A percentile compares a stretch with the other conserved stretches of the same genome.
phyloP scores from a whole-genome alignment of 2,329 filamentous ascomycete species.

The Calycina herbarum region DNA sequence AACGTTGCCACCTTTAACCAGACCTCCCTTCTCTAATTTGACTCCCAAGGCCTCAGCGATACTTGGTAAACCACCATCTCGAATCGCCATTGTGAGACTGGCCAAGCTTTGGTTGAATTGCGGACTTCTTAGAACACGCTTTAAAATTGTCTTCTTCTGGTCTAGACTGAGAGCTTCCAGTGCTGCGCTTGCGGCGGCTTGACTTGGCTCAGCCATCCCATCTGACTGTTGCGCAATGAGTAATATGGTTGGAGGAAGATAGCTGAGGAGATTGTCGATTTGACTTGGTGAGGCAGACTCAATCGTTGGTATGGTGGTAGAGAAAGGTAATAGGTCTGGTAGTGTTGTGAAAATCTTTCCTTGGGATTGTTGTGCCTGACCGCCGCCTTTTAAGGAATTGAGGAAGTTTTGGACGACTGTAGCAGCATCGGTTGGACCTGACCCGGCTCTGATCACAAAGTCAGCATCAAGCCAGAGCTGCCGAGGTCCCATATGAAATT shows the following conservation, averaged over 20 bases:
- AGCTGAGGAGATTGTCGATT: constrained; percentile 73
- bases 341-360: constrained; percentile 78
- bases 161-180: constrained; percentile 69
- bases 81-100: constrained; percentile 81
- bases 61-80: constrained; percentile 87
- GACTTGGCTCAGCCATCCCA: constrained; percentile 63
- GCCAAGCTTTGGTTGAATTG: constrained; percentile 87
- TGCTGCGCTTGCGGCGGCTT: constrained; percentile 69
- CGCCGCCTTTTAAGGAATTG: constrained; percentile 66
- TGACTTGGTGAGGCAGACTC: constrained; percentile 57
- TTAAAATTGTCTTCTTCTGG: constrained; percentile 79
- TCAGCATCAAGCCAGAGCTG: constrained; percentile 43
- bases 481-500: constrained; percentile 17
- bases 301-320: constrained; percentile 75
- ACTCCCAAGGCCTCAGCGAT: constrained; percentile 84
- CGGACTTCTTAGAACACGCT: constrained; percentile 80
- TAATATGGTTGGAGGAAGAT: constrained; percentile 77
- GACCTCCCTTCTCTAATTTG: constrained; percentile 80
- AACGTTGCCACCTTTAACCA: constrained; percentile 73
- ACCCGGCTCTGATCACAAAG: constrained; percentile 55
- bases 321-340: constrained; percentile 77
- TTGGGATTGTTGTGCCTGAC: constrained; percentile 46
- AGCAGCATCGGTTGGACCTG: constrained; percentile 65
- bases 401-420: constrained; percentile 85
- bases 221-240: constrained; percentile 70